Base-by-base conservation (phyloP, 2,329 filamentous ascomycete genomes). In the Fusarium sp. region DNA sequence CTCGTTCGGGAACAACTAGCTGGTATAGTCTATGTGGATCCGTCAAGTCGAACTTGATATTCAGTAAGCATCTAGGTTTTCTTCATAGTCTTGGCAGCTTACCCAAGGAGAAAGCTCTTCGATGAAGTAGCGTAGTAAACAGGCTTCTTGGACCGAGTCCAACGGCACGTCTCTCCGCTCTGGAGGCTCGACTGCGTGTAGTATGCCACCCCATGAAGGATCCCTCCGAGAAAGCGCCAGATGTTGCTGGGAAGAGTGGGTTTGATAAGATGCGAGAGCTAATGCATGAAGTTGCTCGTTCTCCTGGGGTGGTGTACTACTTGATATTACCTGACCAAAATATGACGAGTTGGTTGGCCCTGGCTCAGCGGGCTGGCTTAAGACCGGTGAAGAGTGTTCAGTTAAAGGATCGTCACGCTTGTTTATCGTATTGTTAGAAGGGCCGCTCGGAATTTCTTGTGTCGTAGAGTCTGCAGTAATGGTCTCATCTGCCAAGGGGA, bases 61-160 rank as follows among this genome's bases (percentile, higher is more conserved):
- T 45, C 4, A 55, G 19, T 2, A 2, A 55, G 19, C 2, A 2
- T 8, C 3, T 0, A 6, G 1, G 6, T 3, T 3, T 4, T 2
- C 4, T 5, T 11, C 1, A 0, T 1, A 3, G 15, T 3, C 3
- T 13, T 6, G 1, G 2, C 0, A 14, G 20, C 54, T 25, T 44
- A 72, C 70, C 70, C 70, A 72, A 1, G 71, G 65, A 0, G 70
- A 65, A 0, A 72, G 6, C 8, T 71, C 61, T 4, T 70, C 65
- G 2, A 72, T 60, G 1, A 68, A 72, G 11, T 73, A 72, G 3
- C 70, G 55, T 0, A 73, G n/a, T 0, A 72, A 54, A 7, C 66
- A 73, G 0, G 70, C 70, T 45, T 73, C 70, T 20, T 73, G 70
- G 0, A 73, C 55, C 0, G 55, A 50, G 0, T 61, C 43, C 0